Percentiles rank a stretch among this genome's conserved stretches.
Evolutionary conservation across 805 yeast genomes (phyloP).

Genomic region (Tetrapisispora iriomotensis): DNA sequence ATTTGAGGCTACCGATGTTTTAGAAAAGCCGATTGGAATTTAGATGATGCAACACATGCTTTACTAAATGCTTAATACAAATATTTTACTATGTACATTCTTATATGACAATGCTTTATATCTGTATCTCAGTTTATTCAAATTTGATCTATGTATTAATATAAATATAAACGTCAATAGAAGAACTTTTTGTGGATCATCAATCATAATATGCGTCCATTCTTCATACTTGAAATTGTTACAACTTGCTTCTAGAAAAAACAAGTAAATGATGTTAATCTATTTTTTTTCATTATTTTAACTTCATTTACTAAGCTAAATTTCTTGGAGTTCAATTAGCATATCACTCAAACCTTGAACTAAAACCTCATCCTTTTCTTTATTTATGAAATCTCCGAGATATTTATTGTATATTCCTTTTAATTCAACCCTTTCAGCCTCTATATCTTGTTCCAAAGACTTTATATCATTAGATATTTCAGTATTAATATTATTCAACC

Average conservation of each 20-base stretch:
- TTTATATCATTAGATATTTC: constrained; percentile 18
- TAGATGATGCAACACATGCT: constrained; percentile 77
- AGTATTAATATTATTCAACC: constrained; percentile 15
- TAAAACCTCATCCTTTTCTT: constrained; percentile 15
- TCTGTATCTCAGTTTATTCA: too few species aligned
- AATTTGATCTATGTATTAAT: too few species aligned
- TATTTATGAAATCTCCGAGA: constrained; percentile 17
- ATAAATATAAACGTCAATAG: too few species aligned
- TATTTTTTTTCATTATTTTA: too few species aligned
- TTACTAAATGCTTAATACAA: constrained; percentile 45
- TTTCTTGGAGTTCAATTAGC: constrained; percentile 19
- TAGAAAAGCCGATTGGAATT: constrained; percentile 60
- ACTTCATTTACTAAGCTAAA: too few species aligned
- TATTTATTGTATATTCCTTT: constrained; percentile 25
- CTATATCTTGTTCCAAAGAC: constrained; percentile 13
- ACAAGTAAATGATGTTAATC: too few species aligned
- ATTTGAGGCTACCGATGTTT: constrained; percentile 55
- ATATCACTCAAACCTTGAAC: constrained; percentile 22
- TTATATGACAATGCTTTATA: too few species aligned
- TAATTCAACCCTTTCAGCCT: constrained; percentile 18
- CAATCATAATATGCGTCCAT: too few species aligned
- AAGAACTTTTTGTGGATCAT: too few species aligned
- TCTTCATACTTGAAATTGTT: too few species aligned
- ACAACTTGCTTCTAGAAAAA: too few species aligned
- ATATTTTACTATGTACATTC: neutral